phyloP scores from a whole-genome alignment of 2,329 filamentous ascomycete genomes.

The Xylariaceae sp. region DNA sequence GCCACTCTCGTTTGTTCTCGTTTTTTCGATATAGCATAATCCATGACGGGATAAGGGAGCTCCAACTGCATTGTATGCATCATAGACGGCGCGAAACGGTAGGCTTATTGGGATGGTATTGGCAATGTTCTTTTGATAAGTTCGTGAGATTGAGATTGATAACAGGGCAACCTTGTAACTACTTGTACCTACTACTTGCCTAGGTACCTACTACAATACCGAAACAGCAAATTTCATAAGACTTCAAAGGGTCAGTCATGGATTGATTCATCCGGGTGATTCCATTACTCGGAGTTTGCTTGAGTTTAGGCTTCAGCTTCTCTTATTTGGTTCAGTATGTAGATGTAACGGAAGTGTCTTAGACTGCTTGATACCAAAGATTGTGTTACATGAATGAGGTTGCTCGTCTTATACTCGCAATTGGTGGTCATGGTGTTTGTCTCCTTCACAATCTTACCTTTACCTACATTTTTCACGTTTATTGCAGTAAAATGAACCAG shows the following conservation, averaged over 20 bases:
- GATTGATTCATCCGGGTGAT: too few species aligned
- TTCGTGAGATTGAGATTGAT: constrained; percentile 23
- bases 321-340: too few species aligned
- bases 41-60: constrained; percentile 21
- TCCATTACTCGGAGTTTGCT: too few species aligned
- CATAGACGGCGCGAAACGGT: constrained; percentile 23
- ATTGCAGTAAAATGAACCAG: too few species aligned
- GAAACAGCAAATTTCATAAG: background rate
- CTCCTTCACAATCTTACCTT: too few species aligned
- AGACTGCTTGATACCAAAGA: too few species aligned
- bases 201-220: background rate
- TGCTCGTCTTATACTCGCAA: too few species aligned
- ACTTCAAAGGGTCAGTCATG: background rate
- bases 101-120: background rate
- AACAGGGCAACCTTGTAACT: constrained; percentile 25
- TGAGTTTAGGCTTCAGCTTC: too few species aligned
- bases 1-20: constrained; percentile 17
- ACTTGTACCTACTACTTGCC: constrained; percentile 9
- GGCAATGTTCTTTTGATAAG: background rate
- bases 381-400: too few species aligned
- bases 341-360: too few species aligned
- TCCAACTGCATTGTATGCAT: constrained; percentile 22
- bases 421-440: too few species aligned
- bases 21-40: constrained; percentile 17
- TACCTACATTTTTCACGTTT: too few species aligned